Conservation (phyloP, 2,329 filamentous ascomycete species). For the Bisporella sp. region DNA sequence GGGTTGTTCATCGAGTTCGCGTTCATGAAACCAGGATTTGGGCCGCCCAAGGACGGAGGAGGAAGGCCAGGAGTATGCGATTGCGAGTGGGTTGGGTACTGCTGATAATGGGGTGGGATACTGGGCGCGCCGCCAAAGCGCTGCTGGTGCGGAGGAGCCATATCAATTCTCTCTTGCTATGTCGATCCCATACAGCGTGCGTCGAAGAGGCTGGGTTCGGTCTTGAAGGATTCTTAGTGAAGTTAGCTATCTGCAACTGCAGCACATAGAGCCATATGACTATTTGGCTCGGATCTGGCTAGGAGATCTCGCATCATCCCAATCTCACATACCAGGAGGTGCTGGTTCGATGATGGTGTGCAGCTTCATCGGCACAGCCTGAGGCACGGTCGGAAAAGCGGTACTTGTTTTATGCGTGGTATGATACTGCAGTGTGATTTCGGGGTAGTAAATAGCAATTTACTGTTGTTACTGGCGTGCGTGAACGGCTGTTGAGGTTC, state of each 20-base stretch:
- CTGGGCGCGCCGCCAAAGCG: slow-evolving; percentile 27
- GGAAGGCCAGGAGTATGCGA: slow-evolving; percentile 37
- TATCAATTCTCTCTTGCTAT: slow-evolving; percentile 23
- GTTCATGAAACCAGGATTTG: slow-evolving; percentile 65
- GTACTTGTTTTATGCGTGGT: too few relatives aligned
- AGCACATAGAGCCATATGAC: too few relatives aligned
- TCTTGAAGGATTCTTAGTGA: too few relatives aligned
- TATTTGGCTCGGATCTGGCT: too few relatives aligned
- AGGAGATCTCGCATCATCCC: too few relatives aligned
- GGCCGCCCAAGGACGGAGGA: slow-evolving; percentile 51
- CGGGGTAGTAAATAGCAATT: too few relatives aligned
- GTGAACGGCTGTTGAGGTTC: too few relatives aligned
- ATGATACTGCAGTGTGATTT: too few relatives aligned
- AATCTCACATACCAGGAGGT: slow-evolving; percentile 2
- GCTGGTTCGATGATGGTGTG: slow-evolving; percentile 23
- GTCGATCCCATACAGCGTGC: slow-evolving; percentile 1
- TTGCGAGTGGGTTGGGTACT: slow-evolving; percentile 38
- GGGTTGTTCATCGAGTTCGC: slow-evolving; percentile 62
- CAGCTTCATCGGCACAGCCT: slow-evolving; percentile 28
- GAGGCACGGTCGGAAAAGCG: slow-evolving; percentile 9
- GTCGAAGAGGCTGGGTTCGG: too few relatives aligned
- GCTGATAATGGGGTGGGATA: slow-evolving; percentile 34
- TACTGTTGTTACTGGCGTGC: too few relatives aligned
- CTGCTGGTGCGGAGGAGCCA: slow-evolving; percentile 27
- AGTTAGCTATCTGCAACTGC: too few relatives aligned